These are phyloP conservation scores for Pichia paraexigua DNA, from an alignment of 805 yeast genomes.

Conservation along the genomic window DNA sequence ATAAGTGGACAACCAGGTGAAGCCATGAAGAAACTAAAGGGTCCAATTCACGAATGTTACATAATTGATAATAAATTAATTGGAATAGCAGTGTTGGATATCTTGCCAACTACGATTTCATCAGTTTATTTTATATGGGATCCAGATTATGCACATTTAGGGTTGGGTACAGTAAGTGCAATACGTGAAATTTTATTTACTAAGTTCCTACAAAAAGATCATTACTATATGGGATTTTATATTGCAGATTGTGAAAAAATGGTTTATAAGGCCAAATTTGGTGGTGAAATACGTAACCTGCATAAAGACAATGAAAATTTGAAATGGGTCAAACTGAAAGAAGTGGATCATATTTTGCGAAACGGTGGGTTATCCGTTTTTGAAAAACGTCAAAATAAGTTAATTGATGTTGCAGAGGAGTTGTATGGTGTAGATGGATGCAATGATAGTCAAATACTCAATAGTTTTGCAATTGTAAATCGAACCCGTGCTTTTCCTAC, in stretches of 20 bases:
- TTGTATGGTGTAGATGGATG: conserved; percentile 32
- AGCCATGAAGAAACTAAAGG: conserved; percentile 26
- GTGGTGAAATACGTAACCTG: conserved; percentile 65
- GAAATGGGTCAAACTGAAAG: conserved; percentile 11
- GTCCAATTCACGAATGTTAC: conserved; percentile 76
- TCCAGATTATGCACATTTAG: conserved; percentile 61
- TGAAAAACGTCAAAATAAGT: neutral
- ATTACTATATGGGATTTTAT: conserved; percentile 76
- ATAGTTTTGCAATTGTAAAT: neutral
- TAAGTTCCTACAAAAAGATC: conserved; percentile 37
- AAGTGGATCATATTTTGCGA: conserved; percentile 4
- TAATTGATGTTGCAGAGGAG: conserved; percentile 27
- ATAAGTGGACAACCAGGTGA: conserved; percentile 13
- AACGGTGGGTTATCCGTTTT: conserved; percentile 9
- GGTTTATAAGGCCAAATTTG: conserved; percentile 73
- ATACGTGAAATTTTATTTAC: conserved; percentile 58
- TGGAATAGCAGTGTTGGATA: conserved; percentile 71
- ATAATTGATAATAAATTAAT: conserved; percentile 43
- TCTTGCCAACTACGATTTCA: conserved; percentile 68
- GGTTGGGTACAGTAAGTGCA: conserved; percentile 74
- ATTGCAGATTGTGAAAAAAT: conserved; percentile 74
- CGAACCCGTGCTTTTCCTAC: conserved; percentile 1
- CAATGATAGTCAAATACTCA: conserved; percentile 9
- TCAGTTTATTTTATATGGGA: conserved; percentile 87
- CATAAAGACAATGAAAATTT: conserved; percentile 3